A percentile compares a stretch with the other conserved stretches of the same genome.
Evolutionary conservation across 352 stramenopile species (phyloP).

Genomic region (Phytophthora nicotianae): DNA sequence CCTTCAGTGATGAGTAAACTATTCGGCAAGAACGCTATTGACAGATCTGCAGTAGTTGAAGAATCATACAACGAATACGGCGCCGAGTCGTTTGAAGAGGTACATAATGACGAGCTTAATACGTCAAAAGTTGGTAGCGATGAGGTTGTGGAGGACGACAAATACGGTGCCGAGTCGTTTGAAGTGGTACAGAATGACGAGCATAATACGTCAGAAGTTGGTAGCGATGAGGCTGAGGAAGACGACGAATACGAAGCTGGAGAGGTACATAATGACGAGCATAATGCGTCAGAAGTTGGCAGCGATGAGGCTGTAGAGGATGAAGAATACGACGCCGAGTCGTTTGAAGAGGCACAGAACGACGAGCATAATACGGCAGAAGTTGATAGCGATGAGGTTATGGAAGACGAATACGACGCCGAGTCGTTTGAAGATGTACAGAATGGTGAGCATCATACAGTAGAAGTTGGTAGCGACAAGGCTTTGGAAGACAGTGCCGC

Average conservation of each 20-base stretch:
- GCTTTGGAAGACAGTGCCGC: slow-evolving; percentile 15
- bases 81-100: slow-evolving; percentile 46
- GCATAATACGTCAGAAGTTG: slow-evolving; percentile 13
- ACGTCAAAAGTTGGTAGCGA: slow-evolving; percentile 13
- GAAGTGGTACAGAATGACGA: slow-evolving; percentile 26
- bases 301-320: slow-evolving; percentile 23
- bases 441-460: slow-evolving; percentile 8
- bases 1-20: slow-evolving; percentile 22
- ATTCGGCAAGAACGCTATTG: slow-evolving; percentile 20
- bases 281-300: slow-evolving; percentile 11
- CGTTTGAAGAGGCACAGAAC: slow-evolving; percentile 38
- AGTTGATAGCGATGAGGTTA: slow-evolving; percentile 14
- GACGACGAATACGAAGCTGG: no score
- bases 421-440: slow-evolving; percentile 33
- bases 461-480: slow-evolving; percentile 18
- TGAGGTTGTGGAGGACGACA: slow-evolving; percentile 23
- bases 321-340: slow-evolving; percentile 44
- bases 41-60: slow-evolving; percentile 10
- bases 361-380: slow-evolving; percentile 11
- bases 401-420: no score
- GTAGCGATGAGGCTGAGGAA: slow-evolving; percentile 17
- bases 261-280: slow-evolving; percentile 15
- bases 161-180: slow-evolving; percentile 50
- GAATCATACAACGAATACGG: slow-evolving; percentile 36
- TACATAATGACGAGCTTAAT: slow-evolving; percentile 12